Conservation (phyloP, 306 rosid species). For the Cicer arietinum region DNA sequence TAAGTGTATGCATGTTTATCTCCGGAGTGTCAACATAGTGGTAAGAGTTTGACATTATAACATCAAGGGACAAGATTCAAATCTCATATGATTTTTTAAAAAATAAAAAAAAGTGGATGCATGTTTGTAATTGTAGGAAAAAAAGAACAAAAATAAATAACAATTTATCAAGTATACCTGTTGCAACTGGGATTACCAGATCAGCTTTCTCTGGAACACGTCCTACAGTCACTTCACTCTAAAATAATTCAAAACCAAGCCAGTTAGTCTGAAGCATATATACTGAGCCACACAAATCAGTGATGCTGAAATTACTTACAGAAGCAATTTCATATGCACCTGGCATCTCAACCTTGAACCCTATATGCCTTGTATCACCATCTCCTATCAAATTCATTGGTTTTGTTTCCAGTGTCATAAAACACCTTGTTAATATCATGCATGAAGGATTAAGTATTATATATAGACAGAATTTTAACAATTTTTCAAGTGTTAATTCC, state of each 20-base stretch:
- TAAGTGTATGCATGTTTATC: too few species aligned
- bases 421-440: conserved; percentile 1
- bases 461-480: neutral
- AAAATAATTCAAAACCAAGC: conserved; percentile 35
- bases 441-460: neutral
- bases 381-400: conserved; percentile 64
- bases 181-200: conserved; percentile 85
- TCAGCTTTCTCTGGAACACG: conserved; percentile 91
- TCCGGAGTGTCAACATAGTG: too few species aligned
- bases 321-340: conserved; percentile 80
- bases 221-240: conserved; percentile 81
- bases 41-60: too few species aligned
- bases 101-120: neutral
- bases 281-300: conserved; percentile 17
- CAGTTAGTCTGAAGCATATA: conserved; percentile 39
- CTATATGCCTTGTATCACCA: conserved; percentile 82
- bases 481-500: neutral
- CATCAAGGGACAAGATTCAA: too few species aligned
- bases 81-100: too few species aligned
- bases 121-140: conserved; percentile 8
- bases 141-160: conserved; percentile 3
- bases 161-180: conserved; percentile 58
- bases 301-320: conserved; percentile 59
- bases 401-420: conserved; percentile 35
- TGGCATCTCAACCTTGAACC: conserved; percentile 81